Base-by-base conservation (phyloP, 2,329 filamentous ascomycete species). In the Penicillium griseofulvum region DNA sequence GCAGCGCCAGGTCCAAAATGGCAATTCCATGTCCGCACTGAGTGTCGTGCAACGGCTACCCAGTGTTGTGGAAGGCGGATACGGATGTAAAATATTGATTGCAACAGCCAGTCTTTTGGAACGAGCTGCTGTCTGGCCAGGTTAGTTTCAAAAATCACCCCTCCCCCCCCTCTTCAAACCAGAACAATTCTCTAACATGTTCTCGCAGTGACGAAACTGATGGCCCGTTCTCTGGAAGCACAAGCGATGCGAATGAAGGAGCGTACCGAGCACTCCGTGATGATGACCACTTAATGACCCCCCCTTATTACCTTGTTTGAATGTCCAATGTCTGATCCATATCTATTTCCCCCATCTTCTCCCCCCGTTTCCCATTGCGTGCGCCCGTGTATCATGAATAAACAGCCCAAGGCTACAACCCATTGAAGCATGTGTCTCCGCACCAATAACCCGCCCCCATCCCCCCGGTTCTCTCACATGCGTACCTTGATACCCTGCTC, bases 61-160 rank as follows among this genome's bases (percentile, higher is more conserved):
- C 26, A 81, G 83, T 66, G 79, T 81, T 65, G 81, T 84, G 55
- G 79, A 87, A 66, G 85, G 84, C 52, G 91, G 93, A 34, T 94
- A 90, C 71, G 91, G 90, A 26, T 87, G 88, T 58, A 94, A 92
- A 77, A 86, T 97, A 45, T 77, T 97, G 65, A 84, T 89, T 66
- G 83, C 94, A 52, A 94, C 90, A 60, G 90, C 91, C 45, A 88
- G 90, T 74, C 89, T 95, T 82, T 81, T 97, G 59, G 89, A 92
- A 63, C 91, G 91, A 75, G 89, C 90, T 59, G 88, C 90, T 61
- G 90, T 96, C 28, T 99, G 94, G 93, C 92, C 92, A 72, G 87
- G 89, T 92, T 78, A 80, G 86, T 56, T 52, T 17, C 12, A 3
- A n/a, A 10, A 31, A 38, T 6, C 5, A 29, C 19, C 5, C 17